Conservation (phyloP, 768 basidiomycete genomes). For the Xerocomellus chrysenteron region DNA sequence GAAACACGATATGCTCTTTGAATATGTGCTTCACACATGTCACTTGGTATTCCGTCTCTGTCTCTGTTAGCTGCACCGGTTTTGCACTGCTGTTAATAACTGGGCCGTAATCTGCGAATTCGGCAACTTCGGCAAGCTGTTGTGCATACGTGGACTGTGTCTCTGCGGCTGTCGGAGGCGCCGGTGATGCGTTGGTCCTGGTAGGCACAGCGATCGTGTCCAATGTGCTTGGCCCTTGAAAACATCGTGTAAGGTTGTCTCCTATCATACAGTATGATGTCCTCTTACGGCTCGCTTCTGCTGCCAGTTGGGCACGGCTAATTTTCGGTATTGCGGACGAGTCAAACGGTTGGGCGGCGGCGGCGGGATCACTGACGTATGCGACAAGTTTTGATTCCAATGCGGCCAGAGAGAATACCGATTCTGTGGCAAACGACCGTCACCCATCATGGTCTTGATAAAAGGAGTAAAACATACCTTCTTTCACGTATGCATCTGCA, state of each 20-base stretch:
- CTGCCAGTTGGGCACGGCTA: slow-evolving; percentile 87
- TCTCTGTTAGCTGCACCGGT: slow-evolving; percentile 85
- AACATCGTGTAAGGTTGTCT: slow-evolving; percentile 10
- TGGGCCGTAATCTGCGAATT: slow-evolving; percentile 81
- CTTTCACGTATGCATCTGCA: slow-evolving; percentile 86
- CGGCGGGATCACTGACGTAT: slow-evolving; percentile 83
- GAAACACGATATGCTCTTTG: slow-evolving; percentile 94
- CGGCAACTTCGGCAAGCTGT: slow-evolving; percentile 84
- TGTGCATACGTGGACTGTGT: slow-evolving; percentile 83
- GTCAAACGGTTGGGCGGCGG: slow-evolving; percentile 78
- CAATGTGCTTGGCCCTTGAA: slow-evolving; percentile 75
- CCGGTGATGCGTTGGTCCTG: slow-evolving; percentile 57
- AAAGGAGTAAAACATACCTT: slow-evolving; percentile 56
- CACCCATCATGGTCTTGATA: neutral
- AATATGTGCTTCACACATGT: slow-evolving; percentile 96
- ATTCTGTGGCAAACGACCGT: slow-evolving; percentile 55
- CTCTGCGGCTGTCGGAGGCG: slow-evolving; percentile 82
- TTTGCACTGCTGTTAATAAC: slow-evolving; percentile 84
- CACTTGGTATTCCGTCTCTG: slow-evolving; percentile 97
- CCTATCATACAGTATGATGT: neutral
- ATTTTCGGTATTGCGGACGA: slow-evolving; percentile 86
- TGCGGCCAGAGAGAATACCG: slow-evolving; percentile 86
- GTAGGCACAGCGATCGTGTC: slow-evolving; percentile 81
- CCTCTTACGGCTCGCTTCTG: slow-evolving; percentile 79
- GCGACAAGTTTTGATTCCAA: slow-evolving; percentile 91